Percentiles rank a stretch among this genome's conserved stretches.
phyloP scores from a whole-genome alignment of 108 stramenopile genomes.

The Cyclotella cryptica region DNA sequence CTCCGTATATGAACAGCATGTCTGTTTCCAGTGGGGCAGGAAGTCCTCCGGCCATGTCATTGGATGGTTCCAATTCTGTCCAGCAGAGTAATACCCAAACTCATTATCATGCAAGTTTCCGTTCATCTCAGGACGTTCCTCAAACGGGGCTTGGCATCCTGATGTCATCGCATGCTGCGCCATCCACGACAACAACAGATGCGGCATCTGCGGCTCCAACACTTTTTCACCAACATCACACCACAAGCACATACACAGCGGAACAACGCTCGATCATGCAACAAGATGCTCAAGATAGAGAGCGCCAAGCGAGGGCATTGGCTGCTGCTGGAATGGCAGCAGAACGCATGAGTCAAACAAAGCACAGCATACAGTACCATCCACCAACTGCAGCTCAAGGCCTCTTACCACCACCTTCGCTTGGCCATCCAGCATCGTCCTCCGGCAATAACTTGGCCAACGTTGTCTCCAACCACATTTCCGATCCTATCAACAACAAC shows the following conservation, averaged over 20 bases:
- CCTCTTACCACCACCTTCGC: constrained; percentile 61
- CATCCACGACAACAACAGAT: neutral
- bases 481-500: constrained; percentile 11
- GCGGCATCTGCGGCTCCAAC: constrained; percentile 23
- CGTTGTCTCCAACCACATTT: constrained; percentile 8
- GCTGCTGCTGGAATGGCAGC: constrained; percentile 87
- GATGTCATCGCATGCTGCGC: constrained; percentile 50
- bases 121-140: constrained; percentile 36
- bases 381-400: constrained; percentile 39
- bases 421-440: constrained; percentile 30
- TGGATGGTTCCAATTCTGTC: constrained; percentile 33
- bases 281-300: constrained; percentile 76
- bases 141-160: constrained; percentile 82
- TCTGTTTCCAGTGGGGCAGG: constrained; percentile 15
- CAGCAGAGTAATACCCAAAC: constrained; percentile 13
- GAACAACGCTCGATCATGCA: constrained; percentile 59
- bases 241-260: constrained; percentile 28
- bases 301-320: constrained; percentile 85
- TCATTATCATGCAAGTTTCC: constrained; percentile 49
- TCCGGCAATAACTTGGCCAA: constrained; percentile 3
- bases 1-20: constrained; percentile 37
- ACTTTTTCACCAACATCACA: constrained; percentile 39
- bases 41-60: constrained; percentile 43
- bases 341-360: constrained; percentile 40
- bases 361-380: constrained; percentile 28